Evolutionary conservation across 2,329 filamentous ascomycete species (phyloP), one percentile per base, ranked within the genome.

Genomic region (Aspergillus ochraceoroseus): DNA sequence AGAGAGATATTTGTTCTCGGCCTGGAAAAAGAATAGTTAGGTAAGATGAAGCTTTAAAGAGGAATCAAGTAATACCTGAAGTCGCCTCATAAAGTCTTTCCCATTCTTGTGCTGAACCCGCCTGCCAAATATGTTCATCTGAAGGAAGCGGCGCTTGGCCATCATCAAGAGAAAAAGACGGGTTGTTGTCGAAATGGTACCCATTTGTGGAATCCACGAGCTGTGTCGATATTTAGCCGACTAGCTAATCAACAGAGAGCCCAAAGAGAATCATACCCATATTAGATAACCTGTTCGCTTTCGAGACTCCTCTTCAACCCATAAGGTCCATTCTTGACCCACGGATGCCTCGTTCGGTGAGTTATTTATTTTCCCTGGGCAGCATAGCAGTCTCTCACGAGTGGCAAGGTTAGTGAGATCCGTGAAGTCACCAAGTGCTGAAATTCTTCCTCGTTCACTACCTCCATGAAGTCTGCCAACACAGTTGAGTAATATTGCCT

Each of bases 131-230:
- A 3, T 49, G 59, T 45, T 71, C 68, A 38, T 64, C 57, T 12
- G 62, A 65, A 9, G 68, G 68, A 5, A 71, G 48, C 7, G 62
- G 33, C 20, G 57, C 58, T 46, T 58, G 62, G n/a, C 57, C 64
- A 48, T 70, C 67, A 22, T 68, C 63, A 27, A 71, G 55, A 19
- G 55, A 62, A 12, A 65, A 49, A n/a, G 58, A 48, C 26, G 60
- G 61, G 20, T 58, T 58, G 36, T 48, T 56, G 39, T 63, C 59
- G 46, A 60, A 64, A 32, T 64, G 59, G 51, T 65, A 70, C 33
- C 55, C 62, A 50, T 57, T 55, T 44, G 67, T 68, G 44, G 61
- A 67, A 40, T 70, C 68, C 34, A 71, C 31, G 22, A 70, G 57
- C 67, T 68, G 44, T 15, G 11, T n/a, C 2, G 2, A 29, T 23